Evolutionary conservation across 805 yeast species (phyloP), one percentile per base, ranked within the genome.

Genomic region (Wickerhamiella lipophila): DNA sequence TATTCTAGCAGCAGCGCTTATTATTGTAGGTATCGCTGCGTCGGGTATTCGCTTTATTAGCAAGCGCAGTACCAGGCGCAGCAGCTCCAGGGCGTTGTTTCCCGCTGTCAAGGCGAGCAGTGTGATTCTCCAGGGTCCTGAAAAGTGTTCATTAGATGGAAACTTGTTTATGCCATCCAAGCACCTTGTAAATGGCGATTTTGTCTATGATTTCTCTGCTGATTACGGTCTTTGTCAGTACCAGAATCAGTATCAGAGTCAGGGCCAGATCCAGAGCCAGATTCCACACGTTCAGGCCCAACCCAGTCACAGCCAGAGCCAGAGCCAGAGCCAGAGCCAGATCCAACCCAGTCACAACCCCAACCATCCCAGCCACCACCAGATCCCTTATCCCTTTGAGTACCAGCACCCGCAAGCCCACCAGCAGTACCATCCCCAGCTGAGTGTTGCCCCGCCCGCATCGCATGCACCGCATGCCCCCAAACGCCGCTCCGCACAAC

Each of bases 51-150:
- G 38, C 19, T 13, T 15, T 4, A 6, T 32, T 19, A n/a, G 19
- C 38, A 32, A n/a, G 9, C 19, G 11, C 21, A 32, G 38, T n/a
- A 11, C 11, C 19, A 13, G n/a, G 4, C 38, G 38, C 38, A 32
- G 15, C 6, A 32, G 38, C 38, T 5, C 38, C 6, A n/a, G 12
- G 26, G n/a, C 41, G 26, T 21, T 40, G 12, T 40, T 40, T 23
- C 43, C 43, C 18, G 9, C 43, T 6, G 43, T 40, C 19, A 40
- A 40, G 30, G 6, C 16, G 19, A 13, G 25, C 16, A 9, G 21
- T 5, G 43, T 23, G n/a, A 13, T 8, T 23, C 40, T 44, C n/a
- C 21, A 30, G 18, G 47, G 47, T n/a, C 21, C 47, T 13, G 23
- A 34, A n/a, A 23, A 11, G n/a, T 44, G 47, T n/a, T 32, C 38